Evolutionary conservation across 169 alveolate genomes (phyloP), one percentile per base, ranked within the genome.

Genomic region (Babesia divergens): DNA sequence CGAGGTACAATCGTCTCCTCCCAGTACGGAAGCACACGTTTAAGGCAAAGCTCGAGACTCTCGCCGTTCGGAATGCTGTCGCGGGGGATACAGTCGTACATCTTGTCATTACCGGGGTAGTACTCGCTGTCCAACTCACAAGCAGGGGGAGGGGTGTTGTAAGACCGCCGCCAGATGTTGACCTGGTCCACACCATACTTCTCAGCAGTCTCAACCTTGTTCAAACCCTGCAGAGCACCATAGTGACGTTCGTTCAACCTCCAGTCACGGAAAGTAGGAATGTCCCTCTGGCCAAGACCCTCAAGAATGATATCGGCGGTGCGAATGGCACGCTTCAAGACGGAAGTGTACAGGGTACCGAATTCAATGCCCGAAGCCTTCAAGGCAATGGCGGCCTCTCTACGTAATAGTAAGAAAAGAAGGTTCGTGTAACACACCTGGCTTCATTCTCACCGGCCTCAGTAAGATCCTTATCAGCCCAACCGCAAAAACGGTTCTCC

Each of bases 61-160:
- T 97, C 99, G n/a, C 98, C 94, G 50, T 83, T 70, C 16, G 99
- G 99, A 40, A 96, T 82, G n/a, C 84, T 92, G 49, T 93, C 95
- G 35, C 84, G 82, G 58, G 98, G 98, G 44, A 94, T 74, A 29
- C 74, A 84, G 40, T 84, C 75, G 65, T 95, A 96, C 54, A 89
- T 90, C 37, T 83, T 72, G 67, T 95, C 97, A 55, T 91, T 84
- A 22, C 92, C 94, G 13, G 98, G 98, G 91, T 92, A 90, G 79
- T 95, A 82, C 65, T 90, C 93, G 89, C 95, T 97, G 53, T 79
- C 74, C 38, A 70, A 81, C 8, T 87, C 95, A n/a, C 94, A 83
- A 31, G 94, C 90, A n/a, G 99, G 99, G 32, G 99, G 99, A 1
- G 98, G 99, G 56, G 94, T 92, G 67, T 94, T 97, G 84, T 94